These are phyloP conservation scores for Candida ortonii DNA, from an alignment of 805 yeast species.

Conservation along the genomic window DNA sequence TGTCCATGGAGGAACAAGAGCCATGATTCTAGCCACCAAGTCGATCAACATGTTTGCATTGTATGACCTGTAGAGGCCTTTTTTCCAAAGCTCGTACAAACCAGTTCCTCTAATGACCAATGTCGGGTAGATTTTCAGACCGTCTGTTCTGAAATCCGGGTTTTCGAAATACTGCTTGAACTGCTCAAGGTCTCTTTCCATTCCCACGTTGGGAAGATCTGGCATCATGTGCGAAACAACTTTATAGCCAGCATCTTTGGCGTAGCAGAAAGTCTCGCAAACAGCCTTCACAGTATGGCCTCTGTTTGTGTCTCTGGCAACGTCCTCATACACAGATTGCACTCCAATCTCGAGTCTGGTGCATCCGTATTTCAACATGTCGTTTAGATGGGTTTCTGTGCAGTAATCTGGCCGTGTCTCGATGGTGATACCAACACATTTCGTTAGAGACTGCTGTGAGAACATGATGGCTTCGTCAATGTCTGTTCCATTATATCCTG, in stretches of 20 bases:
- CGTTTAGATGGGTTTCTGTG: conserved; percentile 91
- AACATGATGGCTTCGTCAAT: conserved; percentile 86
- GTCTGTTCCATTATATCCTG: conserved; percentile 85
- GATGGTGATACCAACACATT: conserved; percentile 97
- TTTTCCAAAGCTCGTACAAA: conserved; percentile 94
- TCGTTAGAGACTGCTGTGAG: conserved; percentile 91
- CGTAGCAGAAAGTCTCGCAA: conserved; percentile 89
- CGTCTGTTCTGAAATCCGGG: conserved; percentile 96
- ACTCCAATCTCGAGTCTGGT: conserved; percentile 96
- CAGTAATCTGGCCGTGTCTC: conserved; percentile 99
- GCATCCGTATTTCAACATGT: conserved; percentile 95
- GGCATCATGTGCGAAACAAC: conserved; percentile 99
- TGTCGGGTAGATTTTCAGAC: conserved; percentile 92
- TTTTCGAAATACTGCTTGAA: conserved; percentile 95
- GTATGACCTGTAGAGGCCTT: conserved; percentile 90
- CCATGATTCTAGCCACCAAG: conserved; percentile 91
- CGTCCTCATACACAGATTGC: conserved; percentile 96
- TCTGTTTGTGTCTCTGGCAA: conserved; percentile 95
- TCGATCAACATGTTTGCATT: conserved; percentile 93
- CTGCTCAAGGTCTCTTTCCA: conserved; percentile 96
- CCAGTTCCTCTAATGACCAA: conserved; percentile 97
- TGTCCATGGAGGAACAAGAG: conserved; percentile 98
- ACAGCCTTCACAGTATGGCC: conserved; percentile 97
- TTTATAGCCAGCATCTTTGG: conserved; percentile 98
- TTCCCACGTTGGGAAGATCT: conserved; percentile 95